Percentiles rank a stretch among this genome's conserved stretches.
These are phyloP conservation scores for Populus nigra DNA, from an alignment of 345 rosid species.

Conservation along the genomic window DNA sequence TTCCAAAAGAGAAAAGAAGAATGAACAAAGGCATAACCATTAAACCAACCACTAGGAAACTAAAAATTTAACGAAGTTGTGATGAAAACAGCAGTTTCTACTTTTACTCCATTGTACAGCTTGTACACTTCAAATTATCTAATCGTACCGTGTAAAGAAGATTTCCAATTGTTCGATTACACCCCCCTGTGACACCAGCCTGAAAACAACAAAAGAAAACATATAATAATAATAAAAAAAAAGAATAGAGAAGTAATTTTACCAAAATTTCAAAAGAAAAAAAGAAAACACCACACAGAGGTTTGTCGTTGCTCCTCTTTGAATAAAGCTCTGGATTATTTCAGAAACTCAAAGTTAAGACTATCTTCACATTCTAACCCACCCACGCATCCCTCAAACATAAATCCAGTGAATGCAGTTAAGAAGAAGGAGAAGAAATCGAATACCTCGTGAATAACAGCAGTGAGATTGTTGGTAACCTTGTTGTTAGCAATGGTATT, in stretches of 20 bases:
- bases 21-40: not conserved
- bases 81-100: not conserved
- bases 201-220: slow-evolving; percentile 24
- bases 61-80: not conserved
- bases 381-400: not conserved
- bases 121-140: not conserved
- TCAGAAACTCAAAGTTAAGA: not conserved
- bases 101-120: not conserved
- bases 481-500: slow-evolving; percentile 79
- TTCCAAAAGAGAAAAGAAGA: not conserved
- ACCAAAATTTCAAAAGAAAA: not conserved
- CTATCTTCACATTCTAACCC: not conserved
- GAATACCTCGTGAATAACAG: slow-evolving; percentile 78
- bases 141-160: slow-evolving; percentile 68
- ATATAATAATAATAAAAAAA: not conserved
- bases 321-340: not conserved
- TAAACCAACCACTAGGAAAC: not conserved
- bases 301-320: not conserved
- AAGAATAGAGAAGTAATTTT: not conserved
- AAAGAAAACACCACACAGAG: not conserved
- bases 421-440: not conserved
- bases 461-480: slow-evolving; percentile 77
- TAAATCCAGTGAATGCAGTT: not conserved
- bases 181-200: slow-evolving; percentile 89
- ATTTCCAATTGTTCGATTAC: slow-evolving; percentile 74